phyloP scores from a whole-genome alignment of 2,329 filamentous ascomycete genomes.

The Penicillium sp. region DNA sequence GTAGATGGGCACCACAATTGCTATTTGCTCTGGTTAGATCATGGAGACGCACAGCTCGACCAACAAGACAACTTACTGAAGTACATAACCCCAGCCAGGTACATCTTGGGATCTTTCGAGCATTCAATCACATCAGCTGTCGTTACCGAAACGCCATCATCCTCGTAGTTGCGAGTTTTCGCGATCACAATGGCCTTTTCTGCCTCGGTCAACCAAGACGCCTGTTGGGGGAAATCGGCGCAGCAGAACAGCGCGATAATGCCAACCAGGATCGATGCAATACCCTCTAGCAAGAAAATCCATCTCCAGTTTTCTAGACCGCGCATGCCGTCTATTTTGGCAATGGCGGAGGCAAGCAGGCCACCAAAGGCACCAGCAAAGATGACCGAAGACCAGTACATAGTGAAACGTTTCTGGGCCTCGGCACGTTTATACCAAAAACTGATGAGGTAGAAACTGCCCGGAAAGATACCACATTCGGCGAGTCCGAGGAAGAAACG shows the following conservation, averaged over 20 bases:
- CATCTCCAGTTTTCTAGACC: constrained; percentile 34
- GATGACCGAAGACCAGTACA: constrained; percentile 29
- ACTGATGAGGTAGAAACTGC: constrained; percentile 41
- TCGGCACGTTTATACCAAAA: constrained; percentile 42
- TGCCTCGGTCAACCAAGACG: constrained; percentile 26
- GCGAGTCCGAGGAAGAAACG: constrained; percentile 34
- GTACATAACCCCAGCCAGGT: constrained; percentile 8
- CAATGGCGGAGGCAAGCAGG: constrained; percentile 31
- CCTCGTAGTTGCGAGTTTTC: constrained; percentile 16
- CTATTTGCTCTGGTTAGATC: constrained; percentile 17
- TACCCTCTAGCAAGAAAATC: constrained; percentile 38
- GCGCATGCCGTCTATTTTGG: constrained; percentile 31
- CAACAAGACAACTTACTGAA: constrained; percentile 3
- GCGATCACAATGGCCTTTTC: constrained; percentile 24
- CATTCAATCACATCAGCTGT: not conserved
- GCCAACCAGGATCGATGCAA: constrained; percentile 28
- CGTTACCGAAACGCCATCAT: not conserved
- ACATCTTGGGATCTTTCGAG: constrained; percentile 1
- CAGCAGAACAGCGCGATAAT: constrained; percentile 26
- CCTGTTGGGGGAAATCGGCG: constrained; percentile 28
- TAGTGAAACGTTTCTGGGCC: constrained; percentile 28
- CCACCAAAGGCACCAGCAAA: constrained; percentile 33
- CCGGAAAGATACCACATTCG: constrained; percentile 41
- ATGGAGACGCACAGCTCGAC: not conserved
- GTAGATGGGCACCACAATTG: constrained; percentile 28